Percentiles rank a stretch among this genome's conserved stretches.
Evolutionary conservation across 2,329 filamentous ascomycete genomes (phyloP).

Genomic region (Penicillium sp.): DNA sequence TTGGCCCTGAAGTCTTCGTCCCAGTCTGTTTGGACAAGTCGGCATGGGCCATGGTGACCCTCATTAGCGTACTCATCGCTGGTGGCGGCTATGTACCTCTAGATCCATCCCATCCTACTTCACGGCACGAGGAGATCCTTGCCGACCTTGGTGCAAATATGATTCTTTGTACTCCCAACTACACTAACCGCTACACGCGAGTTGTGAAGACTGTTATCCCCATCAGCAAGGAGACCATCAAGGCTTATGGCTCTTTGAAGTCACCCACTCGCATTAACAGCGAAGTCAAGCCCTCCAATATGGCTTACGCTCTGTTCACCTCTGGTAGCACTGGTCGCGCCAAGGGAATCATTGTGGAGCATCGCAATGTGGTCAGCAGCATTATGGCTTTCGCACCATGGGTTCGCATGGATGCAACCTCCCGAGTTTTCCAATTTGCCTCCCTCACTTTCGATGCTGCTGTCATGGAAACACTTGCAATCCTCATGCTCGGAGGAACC

Average conservation of each 20-base stretch:
- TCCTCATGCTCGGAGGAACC: conserved; percentile 45
- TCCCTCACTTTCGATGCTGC: conserved; percentile 49
- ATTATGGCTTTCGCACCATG: conserved; percentile 32
- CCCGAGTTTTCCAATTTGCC: conserved; percentile 45
- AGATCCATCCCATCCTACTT: conserved; percentile 36
- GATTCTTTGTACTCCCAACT: conserved; percentile 35
- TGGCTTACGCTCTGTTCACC: conserved; percentile 39
- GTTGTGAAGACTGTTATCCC: conserved; percentile 33
- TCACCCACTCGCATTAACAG: not conserved
- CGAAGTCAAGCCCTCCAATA: conserved; percentile 25
- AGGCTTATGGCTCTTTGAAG: conserved; percentile 25
- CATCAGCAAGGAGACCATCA: conserved; percentile 35
- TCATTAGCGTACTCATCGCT: conserved; percentile 35
- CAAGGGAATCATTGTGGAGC: conserved; percentile 40
- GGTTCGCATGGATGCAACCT: conserved; percentile 24
- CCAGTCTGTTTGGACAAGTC: conserved; percentile 39
- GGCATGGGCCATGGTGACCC: conserved; percentile 34
- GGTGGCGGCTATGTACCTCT: conserved; percentile 37
- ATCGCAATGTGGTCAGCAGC: conserved; percentile 35
- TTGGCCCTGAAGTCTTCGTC: conserved; percentile 33
- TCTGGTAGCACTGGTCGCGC: conserved; percentile 41
- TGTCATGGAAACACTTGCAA: conserved; percentile 41
- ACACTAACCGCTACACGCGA: conserved; percentile 30
- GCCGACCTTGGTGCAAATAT: conserved; percentile 33
- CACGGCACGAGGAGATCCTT: conserved; percentile 35